Base-by-base conservation (phyloP, 1,284 basidiomycete genomes). In the Exsudoporus floridanus region DNA sequence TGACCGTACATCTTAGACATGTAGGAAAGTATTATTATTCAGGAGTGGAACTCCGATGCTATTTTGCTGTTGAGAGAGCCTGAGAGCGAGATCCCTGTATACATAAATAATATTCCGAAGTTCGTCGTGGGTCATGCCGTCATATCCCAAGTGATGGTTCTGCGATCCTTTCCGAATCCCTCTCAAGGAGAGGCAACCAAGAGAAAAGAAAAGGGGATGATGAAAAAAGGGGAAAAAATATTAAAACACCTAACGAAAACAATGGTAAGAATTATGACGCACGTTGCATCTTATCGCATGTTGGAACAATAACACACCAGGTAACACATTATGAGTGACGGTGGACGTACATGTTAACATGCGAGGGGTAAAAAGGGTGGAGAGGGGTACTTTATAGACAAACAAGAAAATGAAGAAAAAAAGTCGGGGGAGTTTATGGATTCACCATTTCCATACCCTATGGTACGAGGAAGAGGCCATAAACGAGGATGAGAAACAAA, bases 391-490 rank as follows among this genome's bases (percentile, higher is more conserved):
- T 46, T 45, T 33, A 49, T 55, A 33, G 36, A 28, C 41, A 37
- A 33, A 56, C 52, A 59, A 34, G n/a, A 31, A 33, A 18, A 19
- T 6, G 14, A 30, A 28, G 3, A 9, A 25, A n/a, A 25, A 7
- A 8, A 6, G 7, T 30, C 33, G 5, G 35, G 33, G 8, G 19
- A n/a, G 35, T 25, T 13, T 18, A 39, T 21, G 41, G 25, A 53
- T 44, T 36, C 28, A 42, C 44, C 28, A 8, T 33, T 31, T 39
- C 52, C 54, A 57, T 60, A 56, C 57, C 55, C 57, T 52, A 52
- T 39, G 57, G 57, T 28, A 60, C 38, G 40, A 19, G 27, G 23
- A 3, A 36, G 27, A 33, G 25, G 23, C n/a, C 21, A 44, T n/a
- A n/a, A 25, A 41, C 23, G 21, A 46, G 27, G 13, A 41, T 13